Base-by-base conservation (phyloP, 768 basidiomycete genomes). In the Tulasnella sp. region DNA sequence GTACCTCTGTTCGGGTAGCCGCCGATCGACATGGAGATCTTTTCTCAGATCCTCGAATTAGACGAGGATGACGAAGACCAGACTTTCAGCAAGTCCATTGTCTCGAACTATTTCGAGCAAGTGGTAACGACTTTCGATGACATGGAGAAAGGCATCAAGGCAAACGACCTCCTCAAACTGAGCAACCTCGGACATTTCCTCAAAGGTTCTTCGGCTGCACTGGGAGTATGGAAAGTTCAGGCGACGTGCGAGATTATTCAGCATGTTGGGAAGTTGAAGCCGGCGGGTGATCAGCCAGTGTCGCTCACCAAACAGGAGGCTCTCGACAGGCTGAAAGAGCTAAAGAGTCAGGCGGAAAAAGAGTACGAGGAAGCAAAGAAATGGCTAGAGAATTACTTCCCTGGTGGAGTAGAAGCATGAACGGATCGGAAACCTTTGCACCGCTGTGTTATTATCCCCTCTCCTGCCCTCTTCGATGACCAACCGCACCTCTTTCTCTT, bases 151-250 rank as follows among this genome's bases (percentile, higher is more conserved):
- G 90, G 89, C 42, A 86, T 96, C 79, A 81, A 81, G 51, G 83
- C 81, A 32, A 88, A 90, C 80, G 88, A 96, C 80, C 88, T 97
- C 13, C 80, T 82, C 13, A 83, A 88, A 77, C 89, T 99, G 23
- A 92, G 93, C 2, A 85, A 86, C 23, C 87, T 92, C 13, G 98
- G 96, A 0, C 97, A 99, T 85, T 99, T 94, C 85, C 90, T 99
- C 83, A 99, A 99, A 84, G 97, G 97, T 70, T 98, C 96, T 2
- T 97, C 96, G 16, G 96, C 96, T 39, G 94, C 96, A 2, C 88
- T 99, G 69, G 97, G 98, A 37, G 89, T 96, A 40, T 85, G 85
- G 78, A 89, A 89, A 80, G 96, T 99, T 74, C 92, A 94, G 83
- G 88, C 85, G 20, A 91, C 91, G 35, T 98, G 97, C 86, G 95